Base-by-base conservation (phyloP, 2,329 filamentous ascomycete genomes). In the Diplodia mutila region DNA sequence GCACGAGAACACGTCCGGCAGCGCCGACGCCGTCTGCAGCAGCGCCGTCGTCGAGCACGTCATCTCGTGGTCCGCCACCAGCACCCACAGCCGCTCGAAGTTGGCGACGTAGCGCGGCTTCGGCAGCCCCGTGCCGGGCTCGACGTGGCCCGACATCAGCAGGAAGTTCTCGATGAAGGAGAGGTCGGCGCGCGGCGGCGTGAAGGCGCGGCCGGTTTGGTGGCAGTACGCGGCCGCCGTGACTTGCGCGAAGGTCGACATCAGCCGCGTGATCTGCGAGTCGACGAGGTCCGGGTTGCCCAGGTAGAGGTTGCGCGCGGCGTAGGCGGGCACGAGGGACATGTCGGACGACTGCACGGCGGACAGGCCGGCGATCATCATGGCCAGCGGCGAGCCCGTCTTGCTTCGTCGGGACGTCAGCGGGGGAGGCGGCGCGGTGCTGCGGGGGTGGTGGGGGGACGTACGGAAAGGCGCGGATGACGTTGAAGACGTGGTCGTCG, bases 41-140 rank as follows among this genome's bases (percentile, higher is more conserved):
- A 86, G 81, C 1, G 85, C 84, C 1, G 86, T 85, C 0, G 85
- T 87, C 1, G 84, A 85, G 72, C 85, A 83, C 70, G 87, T 86
- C 74, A 88, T 84, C 69, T 87, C 86, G 72, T 88, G 86, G 70
- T 88, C 86, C 2, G 85, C 83, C 69, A 86, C 85, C 27, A 88
- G 80, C 65, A 87, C 83, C 71, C 85, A 85, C 2, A 88, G 79
- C 6, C 81, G 80, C 65, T 87, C 84, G 18, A 87, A 76, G n/a
- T 81, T 81, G 70, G 80, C 81, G 59, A 83, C 83, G 8, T 87
- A 75, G 4, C 83, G 80, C 0, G 83, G 80, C 67, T 86, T 82
- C 0, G 85, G 85, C 21, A 75, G 75, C 70, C 83, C 83, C 29
- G 83, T 82, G n/a, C 75, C 72, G 1, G 78, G 79, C 8, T 84